Evolutionary conservation across 768 basidiomycete species (phyloP).

Genomic region (Trametes cinnabarina): DNA sequence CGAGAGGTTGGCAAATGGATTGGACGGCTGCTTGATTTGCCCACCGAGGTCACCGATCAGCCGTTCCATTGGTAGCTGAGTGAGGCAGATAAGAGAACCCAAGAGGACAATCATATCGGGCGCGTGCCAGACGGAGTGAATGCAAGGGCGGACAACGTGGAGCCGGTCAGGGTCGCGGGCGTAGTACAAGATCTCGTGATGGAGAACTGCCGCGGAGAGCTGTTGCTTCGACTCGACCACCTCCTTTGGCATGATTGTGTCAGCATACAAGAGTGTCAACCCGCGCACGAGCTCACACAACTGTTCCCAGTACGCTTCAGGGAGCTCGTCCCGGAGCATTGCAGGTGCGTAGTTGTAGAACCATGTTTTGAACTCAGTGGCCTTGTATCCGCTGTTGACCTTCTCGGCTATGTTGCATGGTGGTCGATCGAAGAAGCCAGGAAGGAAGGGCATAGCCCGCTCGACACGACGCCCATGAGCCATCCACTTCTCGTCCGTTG

Average conservation of each 20-base stretch:
- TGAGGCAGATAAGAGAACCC: no score
- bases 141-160: no score
- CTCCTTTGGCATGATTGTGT: constrained; percentile 10
- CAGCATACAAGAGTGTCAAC: constrained; percentile 23
- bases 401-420: constrained; percentile 43
- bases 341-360: constrained; percentile 26
- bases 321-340: constrained; percentile 27
- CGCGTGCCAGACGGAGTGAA: no score
- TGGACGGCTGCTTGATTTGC: no score
- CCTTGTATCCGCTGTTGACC: constrained; percentile 34
- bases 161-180: constrained; percentile 21
- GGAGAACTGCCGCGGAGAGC: constrained; percentile 28
- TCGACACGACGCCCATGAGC: constrained; percentile 26
- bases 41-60: no score
- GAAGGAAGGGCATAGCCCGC: constrained; percentile 33
- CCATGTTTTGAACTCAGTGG: constrained; percentile 24
- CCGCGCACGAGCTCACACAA: constrained; percentile 28
- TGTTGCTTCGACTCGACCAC: constrained; percentile 25
- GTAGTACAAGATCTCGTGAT: constrained; percentile 38
- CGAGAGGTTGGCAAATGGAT: no score
- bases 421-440: constrained; percentile 39
- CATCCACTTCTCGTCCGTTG: not conserved
- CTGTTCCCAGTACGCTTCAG: constrained; percentile 22
- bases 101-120: no score
- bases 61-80: no score